phyloP scores from a whole-genome alignment of 352 stramenopile genomes.

The Globisporangium uncinulatum region DNA sequence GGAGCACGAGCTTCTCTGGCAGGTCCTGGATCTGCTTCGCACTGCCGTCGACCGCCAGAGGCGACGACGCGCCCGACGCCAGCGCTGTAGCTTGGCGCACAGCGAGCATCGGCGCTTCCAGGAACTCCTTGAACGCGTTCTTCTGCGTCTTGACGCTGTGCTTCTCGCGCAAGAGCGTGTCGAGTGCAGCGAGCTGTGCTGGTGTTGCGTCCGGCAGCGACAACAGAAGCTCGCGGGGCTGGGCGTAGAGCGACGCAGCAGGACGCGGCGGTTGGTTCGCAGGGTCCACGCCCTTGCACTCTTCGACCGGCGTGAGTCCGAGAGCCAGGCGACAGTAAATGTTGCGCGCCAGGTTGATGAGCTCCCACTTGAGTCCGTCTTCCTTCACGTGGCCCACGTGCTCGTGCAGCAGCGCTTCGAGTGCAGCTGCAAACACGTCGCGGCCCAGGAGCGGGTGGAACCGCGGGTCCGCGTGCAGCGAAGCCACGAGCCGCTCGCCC shows the following conservation, averaged over 20 bases:
- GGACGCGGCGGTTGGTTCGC: slow-evolving; percentile 61
- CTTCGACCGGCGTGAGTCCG: slow-evolving; percentile 58
- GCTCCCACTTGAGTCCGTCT: slow-evolving; percentile 77
- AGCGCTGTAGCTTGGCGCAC: slow-evolving; percentile 35
- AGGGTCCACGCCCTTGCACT: slow-evolving; percentile 80
- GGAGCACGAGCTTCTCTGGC: slow-evolving; percentile 58
- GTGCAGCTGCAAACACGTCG: slow-evolving; percentile 54
- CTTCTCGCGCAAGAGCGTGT: slow-evolving; percentile 55
- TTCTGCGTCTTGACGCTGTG: slow-evolving; percentile 81
- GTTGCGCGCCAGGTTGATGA: slow-evolving; percentile 81
- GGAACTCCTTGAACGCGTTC: slow-evolving; percentile 74
- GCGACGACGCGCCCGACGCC: slow-evolving; percentile 20
- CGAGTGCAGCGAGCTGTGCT: slow-evolving; percentile 36
- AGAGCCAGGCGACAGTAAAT: slow-evolving; percentile 72
- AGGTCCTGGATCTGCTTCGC: slow-evolving; percentile 63
- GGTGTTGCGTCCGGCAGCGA: slow-evolving; percentile 46
- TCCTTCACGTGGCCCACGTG: slow-evolving; percentile 65
- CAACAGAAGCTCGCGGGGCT: slow-evolving; percentile 50
- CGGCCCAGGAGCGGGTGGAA: slow-evolving; percentile 44
- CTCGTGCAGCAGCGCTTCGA: slow-evolving; percentile 53
- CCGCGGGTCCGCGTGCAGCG: slow-evolving; percentile 29
- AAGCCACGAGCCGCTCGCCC: slow-evolving; percentile 61
- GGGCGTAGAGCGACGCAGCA: slow-evolving; percentile 29
- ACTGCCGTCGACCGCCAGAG: slow-evolving; percentile 20
- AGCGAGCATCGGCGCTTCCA: slow-evolving; percentile 60